Evolutionary conservation across 2,329 filamentous ascomycete species (phyloP).

Genomic region (Fonsecaea nubica): DNA sequence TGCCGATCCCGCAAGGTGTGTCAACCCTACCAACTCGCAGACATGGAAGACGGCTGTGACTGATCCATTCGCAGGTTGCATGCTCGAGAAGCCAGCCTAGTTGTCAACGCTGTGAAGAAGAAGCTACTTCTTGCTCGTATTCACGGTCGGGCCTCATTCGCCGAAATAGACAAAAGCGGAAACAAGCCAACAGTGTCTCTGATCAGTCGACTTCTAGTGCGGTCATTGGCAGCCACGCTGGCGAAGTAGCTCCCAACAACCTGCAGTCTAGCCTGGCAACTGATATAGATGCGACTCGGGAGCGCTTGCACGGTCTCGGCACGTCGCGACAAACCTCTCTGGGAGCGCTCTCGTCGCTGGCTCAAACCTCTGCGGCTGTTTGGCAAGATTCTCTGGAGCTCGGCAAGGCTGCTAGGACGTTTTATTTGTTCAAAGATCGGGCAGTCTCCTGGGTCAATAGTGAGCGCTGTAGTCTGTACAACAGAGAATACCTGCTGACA

Average conservation of each 20-base stretch:
- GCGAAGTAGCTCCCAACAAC: background rate
- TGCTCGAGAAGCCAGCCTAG: background rate
- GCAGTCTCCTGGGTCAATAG: background rate
- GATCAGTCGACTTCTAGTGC: background rate
- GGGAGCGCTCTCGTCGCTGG: background rate
- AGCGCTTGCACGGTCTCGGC: background rate
- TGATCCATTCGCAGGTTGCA: background rate
- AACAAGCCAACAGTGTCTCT: background rate
- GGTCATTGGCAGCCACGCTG: background rate
- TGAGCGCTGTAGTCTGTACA: background rate
- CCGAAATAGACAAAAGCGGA: background rate
- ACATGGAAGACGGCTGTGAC: background rate
- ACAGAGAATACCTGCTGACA: background rate
- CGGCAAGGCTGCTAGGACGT: background rate
- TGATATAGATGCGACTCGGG: background rate
- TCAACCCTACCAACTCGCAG: background rate
- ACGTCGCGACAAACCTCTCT: background rate
- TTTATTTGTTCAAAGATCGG: conserved; percentile 2
- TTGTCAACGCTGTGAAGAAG: background rate
- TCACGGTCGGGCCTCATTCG: background rate
- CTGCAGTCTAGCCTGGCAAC: background rate
- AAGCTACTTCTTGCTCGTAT: background rate
- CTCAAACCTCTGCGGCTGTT: background rate
- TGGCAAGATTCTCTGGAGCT: background rate
- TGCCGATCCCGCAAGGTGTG: conserved; percentile 4